Base-by-base conservation (phyloP, 2,329 filamentous ascomycete species). In the Fusarium papillatum region DNA sequence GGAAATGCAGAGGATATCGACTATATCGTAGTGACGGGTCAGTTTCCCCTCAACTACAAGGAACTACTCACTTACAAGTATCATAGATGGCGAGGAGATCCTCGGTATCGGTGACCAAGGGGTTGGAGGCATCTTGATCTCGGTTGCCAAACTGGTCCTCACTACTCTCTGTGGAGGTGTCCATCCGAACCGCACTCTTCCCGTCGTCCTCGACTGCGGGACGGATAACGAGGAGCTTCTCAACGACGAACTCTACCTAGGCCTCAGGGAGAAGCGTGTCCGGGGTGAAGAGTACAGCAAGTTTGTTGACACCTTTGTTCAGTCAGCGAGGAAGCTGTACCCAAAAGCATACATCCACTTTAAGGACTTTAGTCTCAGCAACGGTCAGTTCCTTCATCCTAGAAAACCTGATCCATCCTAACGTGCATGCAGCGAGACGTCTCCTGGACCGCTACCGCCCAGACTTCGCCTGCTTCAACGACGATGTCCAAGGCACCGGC, bases 31-130 rank as follows among this genome's bases (percentile, higher is more conserved):
- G 95, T 97, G 9, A 95, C 93, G 53, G 95, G 96, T 87, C 86
- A 86, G 73, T 86, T 22, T 10, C 2, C 8, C 3, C 0, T 14
- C 26, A 7, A 14, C 22, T 7, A 29, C 13, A 10, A 13, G 5
- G 14, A 11, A 3, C 0, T 1, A 3, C 24, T 29, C 14, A 31
- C 66, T 66, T 29, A 60, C 14, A 57, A 4, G 1, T 3, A 41
- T 16, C 3, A 16, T 61, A 88, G 87, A 91, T 74, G 90, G 90
- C 9, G 90, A 92, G 73, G 87, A 95, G 84, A 98, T 98, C 59
- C 88, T 98, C 0, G 95, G 95, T 2, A 97, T 98, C 70, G 95
- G 95, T 2, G 95, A 98, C 80, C 95, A 98, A 84, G 95, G 95
- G 2, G 93, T 95, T 1, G 95, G 95, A 7, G 95, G 93, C 4